Base-by-base conservation (phyloP, 495 filamentous ascomycete genomes). In the Aspergillus haitiensis region DNA sequence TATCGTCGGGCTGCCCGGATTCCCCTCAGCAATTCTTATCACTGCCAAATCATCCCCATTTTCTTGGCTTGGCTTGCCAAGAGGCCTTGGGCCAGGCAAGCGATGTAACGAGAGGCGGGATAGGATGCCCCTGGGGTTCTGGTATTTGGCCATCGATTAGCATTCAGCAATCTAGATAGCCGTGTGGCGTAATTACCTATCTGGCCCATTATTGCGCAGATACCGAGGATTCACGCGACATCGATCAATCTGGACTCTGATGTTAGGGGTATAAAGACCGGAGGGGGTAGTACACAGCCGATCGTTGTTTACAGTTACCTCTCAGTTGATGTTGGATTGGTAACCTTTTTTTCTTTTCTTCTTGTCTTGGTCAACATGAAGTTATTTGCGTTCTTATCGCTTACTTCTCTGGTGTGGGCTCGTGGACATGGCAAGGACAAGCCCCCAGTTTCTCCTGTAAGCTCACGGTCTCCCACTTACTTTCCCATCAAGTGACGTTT, bases 21-120 rank as follows among this genome's bases (percentile, higher is more conserved):
- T 15, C 40, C 12, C 7, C 32, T 39, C 27, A 46, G 18, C 47
- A 34, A 27, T 33, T 52, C 56, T 59, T 59, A 59, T 59, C 54
- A 2, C 31, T 6, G 42, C 27, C 8, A 15, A 32, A 35, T 59
- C 52, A 35, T 47, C 48, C n/a, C 39, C n/a, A 31, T 40, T n/a
- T 2, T 13, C 52, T n/a, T 21, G 44, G 36, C 34, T 13, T 8
- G 35, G 42, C 12, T 7, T 46, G 56, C 56, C 56, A 59, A 59
- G 56, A 10, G 7, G 32, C 34, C 15, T 36, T 33, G 35, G 7
- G 36, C 32, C 56, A 59, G 56, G 56, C 47, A 52, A 48, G 56
- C 56, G 56, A 59, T 59, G 56, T 59, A 59, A 59, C 56, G 12
- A 1, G 27, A 53, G 16, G 56, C 56, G 56, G 56, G 47, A 39